Conservation (phyloP, 2,329 filamentous ascomycete genomes). For the Apiospora marii region DNA sequence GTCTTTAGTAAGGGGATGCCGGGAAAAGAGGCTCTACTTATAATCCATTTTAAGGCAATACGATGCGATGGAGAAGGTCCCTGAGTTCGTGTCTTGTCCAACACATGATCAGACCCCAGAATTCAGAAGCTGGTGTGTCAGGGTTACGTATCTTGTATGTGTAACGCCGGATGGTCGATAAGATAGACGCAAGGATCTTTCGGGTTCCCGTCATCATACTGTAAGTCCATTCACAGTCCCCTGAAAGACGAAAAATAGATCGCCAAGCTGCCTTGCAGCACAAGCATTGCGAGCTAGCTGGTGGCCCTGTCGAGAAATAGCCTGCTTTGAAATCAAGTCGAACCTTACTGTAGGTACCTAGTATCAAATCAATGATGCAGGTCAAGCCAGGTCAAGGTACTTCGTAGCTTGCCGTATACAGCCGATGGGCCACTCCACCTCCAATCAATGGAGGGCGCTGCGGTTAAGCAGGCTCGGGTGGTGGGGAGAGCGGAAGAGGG, state of each 20-base stretch:
- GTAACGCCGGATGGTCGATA: neutral
- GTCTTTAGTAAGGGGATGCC: neutral
- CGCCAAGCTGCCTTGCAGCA: neutral
- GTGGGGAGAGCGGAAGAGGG: neutral
- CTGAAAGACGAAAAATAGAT: neutral
- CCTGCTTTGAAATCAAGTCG: neutral
- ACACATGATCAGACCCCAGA: neutral
- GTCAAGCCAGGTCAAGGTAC: neutral
- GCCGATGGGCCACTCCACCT: slow-evolving; percentile 1
- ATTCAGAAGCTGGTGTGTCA: neutral
- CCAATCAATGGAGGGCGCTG: slow-evolving; percentile 1
- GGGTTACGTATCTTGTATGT: slow-evolving; percentile 9
- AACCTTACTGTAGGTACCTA: no score
- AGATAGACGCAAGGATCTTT: neutral
- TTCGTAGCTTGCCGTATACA: slow-evolving; percentile 1
- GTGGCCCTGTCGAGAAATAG: neutral
- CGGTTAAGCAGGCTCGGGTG: slow-evolving; percentile 1
- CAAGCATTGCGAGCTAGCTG: neutral
- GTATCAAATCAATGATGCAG: neutral
- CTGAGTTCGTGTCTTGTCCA: neutral
- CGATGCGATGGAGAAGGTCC: neutral
- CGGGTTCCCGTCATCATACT: neutral
- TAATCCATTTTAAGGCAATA: neutral
- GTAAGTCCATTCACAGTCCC: neutral
- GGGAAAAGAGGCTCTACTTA: neutral